A percentile compares a stretch with the other conserved stretches of the same genome.
phyloP scores from a whole-genome alignment of 352 stramenopile genomes.

The Pythium apleroticum region DNA sequence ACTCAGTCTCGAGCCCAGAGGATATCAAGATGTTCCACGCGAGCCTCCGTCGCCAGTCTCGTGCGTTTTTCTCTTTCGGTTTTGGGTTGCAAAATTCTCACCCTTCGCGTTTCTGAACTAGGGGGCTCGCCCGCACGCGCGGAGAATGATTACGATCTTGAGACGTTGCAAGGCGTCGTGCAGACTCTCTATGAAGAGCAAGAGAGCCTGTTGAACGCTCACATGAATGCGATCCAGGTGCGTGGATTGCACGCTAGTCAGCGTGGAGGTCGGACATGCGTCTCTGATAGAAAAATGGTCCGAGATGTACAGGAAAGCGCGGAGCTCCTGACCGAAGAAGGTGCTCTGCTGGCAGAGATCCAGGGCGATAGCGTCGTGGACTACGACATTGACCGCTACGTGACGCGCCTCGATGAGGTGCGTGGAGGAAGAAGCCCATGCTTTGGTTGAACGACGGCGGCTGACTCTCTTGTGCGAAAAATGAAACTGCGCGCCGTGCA shows the following conservation, averaged over 20 bases:
- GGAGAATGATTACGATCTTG: conserved; percentile 45
- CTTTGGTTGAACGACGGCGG: not conserved
- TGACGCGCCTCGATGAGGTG: conserved; percentile 86
- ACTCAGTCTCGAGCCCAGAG: conserved; percentile 53
- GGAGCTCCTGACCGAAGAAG: conserved; percentile 96
- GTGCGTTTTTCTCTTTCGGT: conserved; percentile 29
- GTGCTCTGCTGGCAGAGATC: conserved; percentile 80
- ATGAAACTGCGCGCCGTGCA: conserved; percentile 23
- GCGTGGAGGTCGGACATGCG: not conserved
- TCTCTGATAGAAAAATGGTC: not conserved
- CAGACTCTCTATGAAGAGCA: conserved; percentile 95
- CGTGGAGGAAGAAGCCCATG: no score
- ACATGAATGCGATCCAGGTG: conserved; percentile 96
- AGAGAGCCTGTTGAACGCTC: conserved; percentile 93
- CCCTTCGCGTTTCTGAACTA: conserved; percentile 12
- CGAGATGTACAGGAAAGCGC: conserved; percentile 90
- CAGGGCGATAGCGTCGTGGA: conserved; percentile 88
- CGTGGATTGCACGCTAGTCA: not conserved
- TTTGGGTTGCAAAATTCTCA: conserved; percentile 1
- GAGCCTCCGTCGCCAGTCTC: conserved; percentile 48
- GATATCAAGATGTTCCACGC: conserved; percentile 64
- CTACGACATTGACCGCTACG: conserved; percentile 96
- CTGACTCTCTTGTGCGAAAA: not conserved
- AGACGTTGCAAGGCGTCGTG: conserved; percentile 70
- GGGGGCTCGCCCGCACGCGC: conserved; percentile 27